These are phyloP conservation scores for Neurospora sp. DNA, from an alignment of 495 filamentous ascomycete genomes.

Conservation along the genomic window DNA sequence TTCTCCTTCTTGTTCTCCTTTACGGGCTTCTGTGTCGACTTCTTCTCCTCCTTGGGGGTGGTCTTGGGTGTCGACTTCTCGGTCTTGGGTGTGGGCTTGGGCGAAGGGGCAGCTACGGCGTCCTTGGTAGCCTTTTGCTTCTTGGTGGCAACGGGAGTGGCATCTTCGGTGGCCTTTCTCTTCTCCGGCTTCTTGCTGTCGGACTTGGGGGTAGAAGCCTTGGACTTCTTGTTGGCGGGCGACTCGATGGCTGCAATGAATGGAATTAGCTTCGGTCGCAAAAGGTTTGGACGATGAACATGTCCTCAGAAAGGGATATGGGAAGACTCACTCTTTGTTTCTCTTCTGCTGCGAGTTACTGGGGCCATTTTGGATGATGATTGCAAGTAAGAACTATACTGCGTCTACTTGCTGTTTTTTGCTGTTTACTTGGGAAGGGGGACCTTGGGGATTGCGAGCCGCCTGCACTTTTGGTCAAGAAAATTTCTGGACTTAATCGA, in stretches of 20 bases:
- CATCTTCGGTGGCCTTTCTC: constrained; percentile 39
- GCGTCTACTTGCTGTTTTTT: background rate
- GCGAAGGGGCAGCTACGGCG: constrained; percentile 12
- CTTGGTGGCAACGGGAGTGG: constrained; percentile 33
- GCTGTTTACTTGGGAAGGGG: background rate
- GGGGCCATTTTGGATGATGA: constrained; percentile 49
- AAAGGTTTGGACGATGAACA: background rate
- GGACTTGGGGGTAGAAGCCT: constrained; percentile 23
- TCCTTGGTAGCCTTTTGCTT: constrained; percentile 24
- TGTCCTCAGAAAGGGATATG: background rate
- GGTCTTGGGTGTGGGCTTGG: constrained; percentile 14
- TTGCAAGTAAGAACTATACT: background rate
- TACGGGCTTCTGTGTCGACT: constrained; percentile 18
- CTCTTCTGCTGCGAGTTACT: constrained; percentile 53
- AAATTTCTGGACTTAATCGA: constrained; percentile 11
- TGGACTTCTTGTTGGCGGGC: constrained; percentile 50
- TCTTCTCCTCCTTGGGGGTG: constrained; percentile 17
- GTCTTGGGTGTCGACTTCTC: constrained; percentile 14
- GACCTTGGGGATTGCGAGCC: background rate
- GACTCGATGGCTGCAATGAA: constrained; percentile 39
- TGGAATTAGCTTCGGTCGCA: constrained; percentile 17
- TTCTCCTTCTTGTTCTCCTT: constrained; percentile 19
- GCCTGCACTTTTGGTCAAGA: constrained; percentile 5
- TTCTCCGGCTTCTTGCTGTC: constrained; percentile 29
- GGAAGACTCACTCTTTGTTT: constrained; percentile 56